phyloP scores from a whole-genome alignment of 2,329 filamentous ascomycete species.

The Xylariaceae sp. region DNA sequence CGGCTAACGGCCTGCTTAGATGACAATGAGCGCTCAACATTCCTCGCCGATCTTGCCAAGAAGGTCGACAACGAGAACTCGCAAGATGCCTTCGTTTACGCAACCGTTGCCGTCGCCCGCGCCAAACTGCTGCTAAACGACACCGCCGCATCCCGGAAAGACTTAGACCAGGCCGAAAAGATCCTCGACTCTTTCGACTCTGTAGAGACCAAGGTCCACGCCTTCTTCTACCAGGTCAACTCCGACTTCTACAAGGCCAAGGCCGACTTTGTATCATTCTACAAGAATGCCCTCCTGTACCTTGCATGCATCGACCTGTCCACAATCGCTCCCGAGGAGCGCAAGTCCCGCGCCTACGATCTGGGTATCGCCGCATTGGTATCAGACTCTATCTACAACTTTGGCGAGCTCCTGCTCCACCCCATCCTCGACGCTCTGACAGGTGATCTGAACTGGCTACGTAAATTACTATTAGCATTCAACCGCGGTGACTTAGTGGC shows the following conservation, averaged over 20 bases:
- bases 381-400: slow-evolving; percentile 97
- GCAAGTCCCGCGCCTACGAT: slow-evolving; percentile 80
- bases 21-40: slow-evolving; percentile 76
- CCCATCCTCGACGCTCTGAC: slow-evolving; percentile 87
- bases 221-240: slow-evolving; percentile 92
- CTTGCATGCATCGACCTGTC: slow-evolving; percentile 89
- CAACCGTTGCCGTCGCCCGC: slow-evolving; percentile 80
- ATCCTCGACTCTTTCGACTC: slow-evolving; percentile 90
- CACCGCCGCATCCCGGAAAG: slow-evolving; percentile 75
- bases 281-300: slow-evolving; percentile 95
- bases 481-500: slow-evolving; percentile 89
- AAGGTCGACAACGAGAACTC: slow-evolving; percentile 90
- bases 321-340: slow-evolving; percentile 67
- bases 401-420: slow-evolving; percentile 95
- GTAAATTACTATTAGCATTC: slow-evolving; percentile 94
- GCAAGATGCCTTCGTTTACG: slow-evolving; percentile 94
- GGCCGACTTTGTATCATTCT: slow-evolving; percentile 91
- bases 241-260: slow-evolving; percentile 93
- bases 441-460: slow-evolving; percentile 77
- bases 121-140: slow-evolving; percentile 79
- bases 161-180: slow-evolving; percentile 79
- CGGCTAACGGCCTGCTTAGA: slow-evolving; percentile 47
- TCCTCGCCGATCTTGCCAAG: slow-evolving; percentile 75
- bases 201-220: slow-evolving; percentile 92
- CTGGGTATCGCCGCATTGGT: slow-evolving; percentile 88